Percentiles rank a stretch among this genome's conserved stretches.
Conservation (phyloP, 1,284 basidiomycete species). For the Phaffia rhodozyma region DNA sequence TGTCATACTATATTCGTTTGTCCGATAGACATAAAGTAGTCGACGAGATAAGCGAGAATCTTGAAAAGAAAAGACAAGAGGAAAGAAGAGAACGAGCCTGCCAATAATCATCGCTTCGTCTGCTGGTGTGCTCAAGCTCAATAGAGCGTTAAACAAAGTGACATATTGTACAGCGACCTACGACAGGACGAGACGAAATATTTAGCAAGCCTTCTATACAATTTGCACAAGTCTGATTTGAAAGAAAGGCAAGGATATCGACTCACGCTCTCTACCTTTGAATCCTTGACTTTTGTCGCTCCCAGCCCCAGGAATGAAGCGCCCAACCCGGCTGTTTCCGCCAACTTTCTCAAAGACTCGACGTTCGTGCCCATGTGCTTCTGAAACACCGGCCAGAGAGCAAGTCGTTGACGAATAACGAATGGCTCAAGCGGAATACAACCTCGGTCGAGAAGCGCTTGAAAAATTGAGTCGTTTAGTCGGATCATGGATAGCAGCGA, state of each 20-base stretch:
- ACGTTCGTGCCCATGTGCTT: slow-evolving; percentile 73
- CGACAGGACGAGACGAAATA: neutral
- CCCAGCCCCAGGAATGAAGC: slow-evolving; percentile 35
- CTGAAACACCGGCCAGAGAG: slow-evolving; percentile 84
- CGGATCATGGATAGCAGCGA: slow-evolving; percentile 78
- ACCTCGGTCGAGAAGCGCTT: slow-evolving; percentile 51
- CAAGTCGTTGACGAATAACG: slow-evolving; percentile 61
- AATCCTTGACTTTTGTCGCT: slow-evolving; percentile 54
- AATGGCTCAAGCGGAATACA: slow-evolving; percentile 67
- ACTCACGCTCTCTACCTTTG: slow-evolving; percentile 49
- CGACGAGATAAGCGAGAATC: neutral
- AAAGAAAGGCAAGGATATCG: neutral
- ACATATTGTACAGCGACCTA: slow-evolving; percentile 51
- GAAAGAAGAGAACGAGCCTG: slow-evolving; percentile 42
- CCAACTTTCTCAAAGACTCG: slow-evolving; percentile 65
- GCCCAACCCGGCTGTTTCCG: slow-evolving; percentile 51
- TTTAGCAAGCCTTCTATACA: neutral
- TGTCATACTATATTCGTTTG: slow-evolving; percentile 44
- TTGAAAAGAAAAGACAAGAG: neutral
- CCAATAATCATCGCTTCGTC: slow-evolving; percentile 83
- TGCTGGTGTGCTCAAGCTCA: slow-evolving; percentile 56
- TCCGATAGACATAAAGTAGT: neutral
- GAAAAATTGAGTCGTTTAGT: slow-evolving; percentile 47
- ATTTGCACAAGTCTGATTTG: neutral
- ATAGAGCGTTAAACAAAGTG: slow-evolving; percentile 58